Evolutionary conservation across 1,284 basidiomycete species (phyloP).

Genomic region (Ceratobasidium sp.): DNA sequence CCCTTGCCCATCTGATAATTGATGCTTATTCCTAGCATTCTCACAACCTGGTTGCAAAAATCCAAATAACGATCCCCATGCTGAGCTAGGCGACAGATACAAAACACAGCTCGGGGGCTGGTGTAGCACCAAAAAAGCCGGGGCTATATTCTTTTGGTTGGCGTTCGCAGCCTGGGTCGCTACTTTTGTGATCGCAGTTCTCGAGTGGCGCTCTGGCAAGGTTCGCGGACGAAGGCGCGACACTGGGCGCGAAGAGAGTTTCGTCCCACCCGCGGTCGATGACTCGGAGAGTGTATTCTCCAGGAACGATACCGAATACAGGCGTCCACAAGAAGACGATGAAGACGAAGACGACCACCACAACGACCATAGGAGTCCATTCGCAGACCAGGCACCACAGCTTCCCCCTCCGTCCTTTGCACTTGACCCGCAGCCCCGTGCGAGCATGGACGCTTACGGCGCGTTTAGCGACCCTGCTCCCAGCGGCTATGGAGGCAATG

Average conservation of each 20-base stretch:
- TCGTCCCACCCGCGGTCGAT: constrained; percentile 61
- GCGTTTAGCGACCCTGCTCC: constrained; percentile 86
- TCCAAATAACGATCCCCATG: constrained; percentile 74
- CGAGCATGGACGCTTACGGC: constrained; percentile 85
- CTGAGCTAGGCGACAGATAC: constrained; percentile 73
- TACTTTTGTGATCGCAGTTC: constrained; percentile 68
- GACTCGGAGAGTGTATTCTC: constrained; percentile 47
- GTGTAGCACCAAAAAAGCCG: constrained; percentile 92
- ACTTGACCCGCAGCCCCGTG: constrained; percentile 57
- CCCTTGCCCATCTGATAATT: neutral
- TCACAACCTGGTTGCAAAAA: constrained; percentile 88
- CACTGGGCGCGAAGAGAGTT: constrained; percentile 70
- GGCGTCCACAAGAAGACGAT: constrained; percentile 17
- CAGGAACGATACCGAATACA: constrained; percentile 35
- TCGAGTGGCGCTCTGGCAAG: constrained; percentile 79
- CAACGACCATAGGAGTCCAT: constrained; percentile 47
- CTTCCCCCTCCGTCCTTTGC: constrained; percentile 46
- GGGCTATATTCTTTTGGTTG: constrained; percentile 88
- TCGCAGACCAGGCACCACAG: constrained; percentile 41
- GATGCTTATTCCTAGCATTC: constrained; percentile 73
- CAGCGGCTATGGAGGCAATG: constrained; percentile 65
- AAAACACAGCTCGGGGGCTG: constrained; percentile 75
- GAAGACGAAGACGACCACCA: constrained; percentile 48
- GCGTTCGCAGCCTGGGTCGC: constrained; percentile 76
- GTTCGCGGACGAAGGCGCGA: constrained; percentile 58